These are phyloP conservation scores for Sisymbrium irio DNA, from an alignment of 345 rosid species.

Conservation along the genomic window DNA sequence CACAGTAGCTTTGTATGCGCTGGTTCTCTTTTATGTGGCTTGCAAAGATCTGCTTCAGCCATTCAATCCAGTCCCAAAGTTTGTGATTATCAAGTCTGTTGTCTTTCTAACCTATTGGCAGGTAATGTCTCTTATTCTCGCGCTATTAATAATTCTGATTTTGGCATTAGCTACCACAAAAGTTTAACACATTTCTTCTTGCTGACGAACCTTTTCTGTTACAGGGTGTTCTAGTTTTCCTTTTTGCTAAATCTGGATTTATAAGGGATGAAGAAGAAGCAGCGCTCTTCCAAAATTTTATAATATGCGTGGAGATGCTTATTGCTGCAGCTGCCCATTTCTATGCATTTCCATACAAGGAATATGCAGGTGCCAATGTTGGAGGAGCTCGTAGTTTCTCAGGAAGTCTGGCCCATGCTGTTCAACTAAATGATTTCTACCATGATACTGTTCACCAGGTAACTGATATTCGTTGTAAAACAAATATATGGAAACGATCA, in stretches of 20 bases:
- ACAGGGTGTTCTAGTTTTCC: constrained; percentile 96
- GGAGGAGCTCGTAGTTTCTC: constrained; percentile 69
- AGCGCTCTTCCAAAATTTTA: constrained; percentile 84
- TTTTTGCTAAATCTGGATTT: constrained; percentile 86
- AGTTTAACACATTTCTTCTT: not conserved
- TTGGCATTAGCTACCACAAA: not conserved
- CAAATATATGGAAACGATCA: not conserved
- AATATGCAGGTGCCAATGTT: constrained; percentile 94
- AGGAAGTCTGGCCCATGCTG: constrained; percentile 82
- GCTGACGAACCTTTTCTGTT: constrained; percentile 17
- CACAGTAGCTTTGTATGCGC: constrained; percentile 80
- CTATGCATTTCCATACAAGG: constrained; percentile 96
- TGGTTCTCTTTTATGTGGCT: constrained; percentile 88
- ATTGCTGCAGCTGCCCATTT: constrained; percentile 93
- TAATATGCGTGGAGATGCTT: constrained; percentile 96
- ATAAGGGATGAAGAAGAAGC: constrained; percentile 82
- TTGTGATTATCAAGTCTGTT: constrained; percentile 89
- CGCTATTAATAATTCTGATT: not conserved
- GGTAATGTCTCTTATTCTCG: constrained; percentile 41
- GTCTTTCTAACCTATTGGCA: constrained; percentile 99
- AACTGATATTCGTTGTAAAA: not conserved
- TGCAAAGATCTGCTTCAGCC: constrained; percentile 98
- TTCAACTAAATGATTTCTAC: constrained; percentile 88
- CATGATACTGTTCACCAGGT: constrained; percentile 99
- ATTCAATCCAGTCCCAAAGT: constrained; percentile 98